These are phyloP conservation scores for Gossypium mustelinum DNA, from an alignment of 345 rosid genomes.

Conservation along the genomic window DNA sequence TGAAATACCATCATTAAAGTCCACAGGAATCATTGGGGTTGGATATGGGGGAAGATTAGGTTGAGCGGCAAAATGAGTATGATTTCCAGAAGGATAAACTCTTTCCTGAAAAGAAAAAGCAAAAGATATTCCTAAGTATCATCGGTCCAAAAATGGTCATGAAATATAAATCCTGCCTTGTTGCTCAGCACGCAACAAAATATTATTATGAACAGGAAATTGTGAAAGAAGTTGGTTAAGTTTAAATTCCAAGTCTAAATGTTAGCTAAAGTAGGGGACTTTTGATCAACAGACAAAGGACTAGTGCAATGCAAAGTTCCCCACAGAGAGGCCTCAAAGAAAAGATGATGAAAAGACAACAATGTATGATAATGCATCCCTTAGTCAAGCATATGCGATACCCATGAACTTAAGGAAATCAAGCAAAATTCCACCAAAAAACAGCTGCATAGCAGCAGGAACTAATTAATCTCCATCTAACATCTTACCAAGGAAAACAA, in stretches of 20 bases:
- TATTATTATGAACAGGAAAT: background rate
- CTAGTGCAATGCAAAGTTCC: background rate
- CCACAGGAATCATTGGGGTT: slow-evolving; percentile 34
- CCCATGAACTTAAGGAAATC: background rate
- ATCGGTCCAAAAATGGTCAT: background rate
- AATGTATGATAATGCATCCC: background rate
- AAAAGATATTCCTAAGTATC: slow-evolving; percentile 21
- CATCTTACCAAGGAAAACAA: background rate
- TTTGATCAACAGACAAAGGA: background rate
- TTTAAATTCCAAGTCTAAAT: background rate
- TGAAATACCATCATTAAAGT: slow-evolving; percentile 42
- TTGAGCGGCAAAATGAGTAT: slow-evolving; percentile 30
- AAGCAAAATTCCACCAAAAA: background rate
- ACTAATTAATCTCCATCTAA: background rate
- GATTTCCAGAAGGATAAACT: slow-evolving; percentile 39
- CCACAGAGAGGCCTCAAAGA: background rate
- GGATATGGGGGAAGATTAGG: slow-evolving; percentile 36
- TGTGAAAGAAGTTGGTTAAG: background rate
- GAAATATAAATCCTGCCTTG: slow-evolving; percentile 1
- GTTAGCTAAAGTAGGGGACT: background rate
- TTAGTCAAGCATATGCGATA: background rate
- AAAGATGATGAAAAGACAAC: background rate
- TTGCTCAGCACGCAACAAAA: background rate
- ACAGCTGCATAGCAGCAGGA: background rate
- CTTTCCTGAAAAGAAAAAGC: slow-evolving; percentile 48